These are phyloP conservation scores for Colletotrichum melonis DNA, from an alignment of 2,329 filamentous ascomycete species.

Conservation along the genomic window DNA sequence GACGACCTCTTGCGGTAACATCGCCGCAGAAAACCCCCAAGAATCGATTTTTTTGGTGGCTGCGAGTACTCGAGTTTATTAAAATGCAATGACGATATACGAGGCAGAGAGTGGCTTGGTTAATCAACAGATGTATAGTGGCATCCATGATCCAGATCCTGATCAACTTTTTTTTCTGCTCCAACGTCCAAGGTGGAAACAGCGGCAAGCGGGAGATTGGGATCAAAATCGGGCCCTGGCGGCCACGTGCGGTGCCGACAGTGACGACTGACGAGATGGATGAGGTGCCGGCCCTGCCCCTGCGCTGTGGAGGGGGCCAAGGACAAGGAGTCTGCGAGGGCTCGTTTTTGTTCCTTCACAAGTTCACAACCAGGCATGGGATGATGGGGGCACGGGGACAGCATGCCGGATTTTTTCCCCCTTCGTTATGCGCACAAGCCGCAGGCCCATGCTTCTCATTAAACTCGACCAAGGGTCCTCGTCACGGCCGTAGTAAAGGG, in stretches of 20 bases:
- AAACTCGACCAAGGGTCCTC: conserved; percentile 28
- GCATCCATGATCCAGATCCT: conserved; percentile 3
- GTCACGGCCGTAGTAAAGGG: conserved; percentile 17
- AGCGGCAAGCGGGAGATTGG: conserved; percentile 40
- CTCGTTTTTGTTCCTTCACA: conserved; percentile 17
- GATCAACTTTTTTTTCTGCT: background rate
- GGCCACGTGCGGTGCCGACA: conserved; percentile 42
- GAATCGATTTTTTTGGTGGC: background rate
- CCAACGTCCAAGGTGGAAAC: conserved; percentile 10
- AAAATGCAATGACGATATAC: conserved; percentile 23
- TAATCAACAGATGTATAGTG: background rate
- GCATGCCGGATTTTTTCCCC: conserved; percentile 8
- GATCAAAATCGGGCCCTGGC: conserved; percentile 40
- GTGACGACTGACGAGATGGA: conserved; percentile 32
- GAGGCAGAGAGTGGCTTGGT: conserved; percentile 16
- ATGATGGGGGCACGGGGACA: background rate
- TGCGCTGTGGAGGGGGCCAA: conserved; percentile 27
- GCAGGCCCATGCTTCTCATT: conserved; percentile 21
- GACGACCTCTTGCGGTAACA: background rate
- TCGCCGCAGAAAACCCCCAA: background rate
- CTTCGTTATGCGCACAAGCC: conserved; percentile 24
- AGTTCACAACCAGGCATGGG: background rate
- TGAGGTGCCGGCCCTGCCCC: conserved; percentile 28
- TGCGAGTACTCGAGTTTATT: background rate
- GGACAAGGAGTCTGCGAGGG: background rate